Percentiles rank a stretch among this genome's conserved stretches.
phyloP scores from a whole-genome alignment of 169 alveolate genomes.

The Babesia divergens region DNA sequence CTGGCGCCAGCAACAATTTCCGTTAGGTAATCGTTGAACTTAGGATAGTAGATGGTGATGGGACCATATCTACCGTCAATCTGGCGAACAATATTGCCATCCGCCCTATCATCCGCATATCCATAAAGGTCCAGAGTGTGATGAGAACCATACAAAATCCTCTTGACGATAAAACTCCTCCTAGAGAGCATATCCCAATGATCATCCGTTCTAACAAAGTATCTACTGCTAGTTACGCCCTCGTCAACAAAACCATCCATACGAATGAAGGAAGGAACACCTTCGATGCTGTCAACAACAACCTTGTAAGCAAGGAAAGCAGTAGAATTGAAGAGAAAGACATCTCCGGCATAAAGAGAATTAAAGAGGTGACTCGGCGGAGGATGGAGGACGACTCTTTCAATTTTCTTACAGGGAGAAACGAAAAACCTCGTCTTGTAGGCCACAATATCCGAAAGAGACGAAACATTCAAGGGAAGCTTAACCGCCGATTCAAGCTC shows the following conservation, averaged over 20 bases:
- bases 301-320: constrained; percentile 18
- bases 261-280: neutral
- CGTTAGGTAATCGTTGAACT: constrained; percentile 9
- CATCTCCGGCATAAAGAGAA: neutral
- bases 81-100: neutral
- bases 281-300: constrained; percentile 4
- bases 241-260: constrained; percentile 8
- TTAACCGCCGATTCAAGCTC: neutral
- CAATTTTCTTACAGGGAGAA: neutral
- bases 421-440: neutral
- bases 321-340: neutral
- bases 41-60: constrained; percentile 1
- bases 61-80: neutral
- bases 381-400: constrained; percentile 1
- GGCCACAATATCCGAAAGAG: neutral
- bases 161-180: neutral
- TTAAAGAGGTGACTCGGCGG: constrained; percentile 3
- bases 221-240: constrained; percentile 3
- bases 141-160: neutral
- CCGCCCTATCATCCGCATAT: neutral
- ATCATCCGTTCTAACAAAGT: neutral
- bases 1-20: constrained; percentile 9
- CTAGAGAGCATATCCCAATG: constrained; percentile 1
- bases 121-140: constrained; percentile 19
- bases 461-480: neutral